Evolutionary conservation across 1,139 yeast species (phyloP), one percentile per base, ranked within the genome.

Genomic region (Sugiyamaella japonica): DNA sequence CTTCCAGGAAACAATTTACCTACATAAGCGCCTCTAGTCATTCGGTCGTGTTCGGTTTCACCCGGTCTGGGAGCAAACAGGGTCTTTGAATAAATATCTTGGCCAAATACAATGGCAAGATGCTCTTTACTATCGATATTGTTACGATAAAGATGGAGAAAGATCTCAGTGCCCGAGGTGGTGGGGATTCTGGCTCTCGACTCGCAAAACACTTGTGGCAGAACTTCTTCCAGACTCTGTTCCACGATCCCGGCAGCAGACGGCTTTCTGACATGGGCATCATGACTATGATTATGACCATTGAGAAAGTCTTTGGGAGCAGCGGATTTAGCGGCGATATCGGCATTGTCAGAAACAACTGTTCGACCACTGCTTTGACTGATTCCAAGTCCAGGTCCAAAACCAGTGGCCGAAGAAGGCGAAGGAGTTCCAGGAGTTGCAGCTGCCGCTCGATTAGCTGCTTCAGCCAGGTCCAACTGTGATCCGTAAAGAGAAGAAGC

Each of bases 21-120:
- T 28, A 87, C 82, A 65, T 95, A 95, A 1, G 99, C 99, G 23
- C 99, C 99, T 62, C 99, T 78, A 13, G 95, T 89, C 97, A 93
- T 93, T 62, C 99, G 75, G 66, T 89, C 97, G 65, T 83, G 86
- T 70, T 90, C 98, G 0, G 96, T 77, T 62, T 93, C 99, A 44
- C 82, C 82, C 0, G 75, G 74, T 50, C 89, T 75, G 50, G 73
- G 72, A 41, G 76, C 79, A 71, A 82, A 93, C 53, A 95, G 75
- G 1, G 91, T 76, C 67, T 80, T 78, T 3, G 97, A 89, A 61
- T 96, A 78, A 50, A 95, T 84, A 63, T 87, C 87, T 66, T 89
- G 96, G 8, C 99, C 98, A 73, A 93, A 93, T 2, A 93, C 99
- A 58, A 95, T 93, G 8, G 99, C 99, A 64, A 95, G 76, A 72